Base-by-base conservation (phyloP, 805 yeast species). In the Cyberlindnera xishuangbannaensis region DNA sequence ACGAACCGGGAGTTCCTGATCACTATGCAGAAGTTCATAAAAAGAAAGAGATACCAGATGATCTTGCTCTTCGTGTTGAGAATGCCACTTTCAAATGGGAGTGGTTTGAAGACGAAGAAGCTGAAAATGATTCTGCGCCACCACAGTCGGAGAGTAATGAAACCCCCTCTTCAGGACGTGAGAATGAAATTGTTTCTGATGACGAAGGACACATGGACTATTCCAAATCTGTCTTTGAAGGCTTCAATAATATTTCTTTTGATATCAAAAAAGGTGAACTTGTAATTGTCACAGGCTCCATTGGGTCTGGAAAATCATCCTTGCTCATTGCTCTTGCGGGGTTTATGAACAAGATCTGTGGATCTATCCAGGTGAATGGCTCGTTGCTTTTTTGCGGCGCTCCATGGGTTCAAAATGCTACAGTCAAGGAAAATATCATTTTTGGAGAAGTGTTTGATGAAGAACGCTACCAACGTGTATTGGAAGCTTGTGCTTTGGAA, bases 301-400 rank as follows among this genome's bases (percentile, higher is more conserved):
- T 83, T 47, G 94, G 94, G 2, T 66, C 82, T 3, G 94, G 95
- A 29, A 83, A 83, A 53, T 65, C 87, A 0, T 79, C 88, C 1
- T 59, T 84, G 17, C 63, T 83, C 31, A 64, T 64, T 43, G 86
- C 88, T 0, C 50, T 83, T 11, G 59, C 82, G 5, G 90, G 90
- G 0, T 66, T 71, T 37, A 82, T 83, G 83, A 62, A 64, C 6
- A 67, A 69, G 38, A 55, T 50, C 0, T 19, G 44, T 0, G 94
- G 94, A n/a, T 18, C 51, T 0, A 59, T 81, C 8, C 44, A 52
- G 11, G 64, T 67, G 13, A 60, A 66, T 34, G 83, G 83, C 3
- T 51, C 67, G 0, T 41, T 72, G 8, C 51, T 76, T 21, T 50
- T 73, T 16, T 62, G 78, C 63, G 46, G 65, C 20, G 66, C 65